A percentile compares a stretch with the other conserved stretches of the same genome.
Evolutionary conservation across 306 rosid genomes (phyloP).

Genomic region (Acacia acuminata): DNA sequence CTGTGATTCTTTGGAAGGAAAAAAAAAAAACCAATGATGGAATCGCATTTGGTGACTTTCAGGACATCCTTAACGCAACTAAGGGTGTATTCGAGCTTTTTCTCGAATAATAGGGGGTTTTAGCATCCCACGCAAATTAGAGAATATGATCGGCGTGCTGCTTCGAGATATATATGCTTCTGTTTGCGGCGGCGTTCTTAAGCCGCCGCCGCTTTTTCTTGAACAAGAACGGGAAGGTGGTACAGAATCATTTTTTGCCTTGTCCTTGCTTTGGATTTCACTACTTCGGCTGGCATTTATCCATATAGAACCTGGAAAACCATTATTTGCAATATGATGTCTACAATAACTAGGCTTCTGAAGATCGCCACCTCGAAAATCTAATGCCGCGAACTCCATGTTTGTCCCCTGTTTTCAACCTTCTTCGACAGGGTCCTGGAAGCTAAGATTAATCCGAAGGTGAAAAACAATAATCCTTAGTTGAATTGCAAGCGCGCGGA

Average conservation of each 20-base stretch:
- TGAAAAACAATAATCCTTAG: neutral
- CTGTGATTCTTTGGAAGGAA: neutral
- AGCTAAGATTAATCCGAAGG: neutral
- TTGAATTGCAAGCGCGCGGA: neutral
- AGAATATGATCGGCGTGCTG: constrained; percentile 61
- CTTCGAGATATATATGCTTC: constrained; percentile 21
- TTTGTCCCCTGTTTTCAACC: neutral
- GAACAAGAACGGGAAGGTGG: neutral
- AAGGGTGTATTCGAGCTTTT: constrained; percentile 69
- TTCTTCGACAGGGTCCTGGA: neutral
- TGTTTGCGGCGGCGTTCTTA: neutral
- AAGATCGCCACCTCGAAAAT: neutral
- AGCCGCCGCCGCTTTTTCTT: neutral
- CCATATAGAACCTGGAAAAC: constrained; percentile 22
- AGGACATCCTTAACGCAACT: constrained; percentile 69
- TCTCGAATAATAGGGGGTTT: constrained; percentile 67
- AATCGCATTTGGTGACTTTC: constrained; percentile 50
- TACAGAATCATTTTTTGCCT: neutral
- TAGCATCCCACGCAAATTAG: constrained; percentile 74
- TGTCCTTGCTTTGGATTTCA: neutral
- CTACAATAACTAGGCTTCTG: constrained; percentile 22
- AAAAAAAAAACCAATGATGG: neutral
- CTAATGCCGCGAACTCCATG: constrained; percentile 33
- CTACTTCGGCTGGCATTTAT: constrained; percentile 35
- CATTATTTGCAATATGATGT: constrained; percentile 28